phyloP scores from a whole-genome alignment of 768 basidiomycete species.

The Leccinellum rugosiceps region DNA sequence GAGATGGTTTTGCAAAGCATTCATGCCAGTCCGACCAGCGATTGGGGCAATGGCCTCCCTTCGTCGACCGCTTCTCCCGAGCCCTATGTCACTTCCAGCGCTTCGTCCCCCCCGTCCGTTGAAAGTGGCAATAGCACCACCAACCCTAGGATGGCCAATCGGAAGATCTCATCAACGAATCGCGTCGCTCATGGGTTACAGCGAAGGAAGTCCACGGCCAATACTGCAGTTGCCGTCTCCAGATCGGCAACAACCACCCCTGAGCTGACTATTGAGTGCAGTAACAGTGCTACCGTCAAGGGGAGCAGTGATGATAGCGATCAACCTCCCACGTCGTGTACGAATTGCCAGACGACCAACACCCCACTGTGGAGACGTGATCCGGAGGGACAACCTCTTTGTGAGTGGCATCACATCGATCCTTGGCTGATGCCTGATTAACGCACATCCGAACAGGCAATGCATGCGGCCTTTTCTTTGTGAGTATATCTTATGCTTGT shows the following conservation, averaged over 20 bases:
- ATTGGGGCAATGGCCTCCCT: conserved; percentile 72
- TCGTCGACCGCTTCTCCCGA: conserved; percentile 77
- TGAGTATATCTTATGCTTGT: conserved; percentile 41
- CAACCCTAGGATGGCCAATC: conserved; percentile 32
- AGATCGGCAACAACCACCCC: conserved; percentile 68
- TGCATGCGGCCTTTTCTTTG: conserved; percentile 91
- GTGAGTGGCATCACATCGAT: conserved; percentile 42
- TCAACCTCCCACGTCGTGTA: conserved; percentile 77
- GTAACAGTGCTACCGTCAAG: conserved; percentile 32
- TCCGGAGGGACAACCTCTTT: conserved; percentile 89
- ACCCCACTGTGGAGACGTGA: conserved; percentile 92
- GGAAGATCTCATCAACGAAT: conserved; percentile 68
- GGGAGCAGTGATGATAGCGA: conserved; percentile 63
- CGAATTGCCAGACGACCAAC: conserved; percentile 94
- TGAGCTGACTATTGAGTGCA: conserved; percentile 42
- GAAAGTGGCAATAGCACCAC: conserved; percentile 42
- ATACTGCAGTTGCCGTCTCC: conserved; percentile 27
- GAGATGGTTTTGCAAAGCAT: conserved; percentile 46
- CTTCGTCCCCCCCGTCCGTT: conserved; percentile 69
- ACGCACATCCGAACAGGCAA: conserved; percentile 50
- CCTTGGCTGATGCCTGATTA: conserved; percentile 14
- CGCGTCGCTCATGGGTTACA: conserved; percentile 54
- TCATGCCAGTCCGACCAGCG: conserved; percentile 79
- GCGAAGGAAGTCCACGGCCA: conserved; percentile 46
- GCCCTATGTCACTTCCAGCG: conserved; percentile 63